These are phyloP conservation scores for Fusarium austroafricanum DNA, from an alignment of 2,329 filamentous ascomycete genomes.

Conservation along the genomic window DNA sequence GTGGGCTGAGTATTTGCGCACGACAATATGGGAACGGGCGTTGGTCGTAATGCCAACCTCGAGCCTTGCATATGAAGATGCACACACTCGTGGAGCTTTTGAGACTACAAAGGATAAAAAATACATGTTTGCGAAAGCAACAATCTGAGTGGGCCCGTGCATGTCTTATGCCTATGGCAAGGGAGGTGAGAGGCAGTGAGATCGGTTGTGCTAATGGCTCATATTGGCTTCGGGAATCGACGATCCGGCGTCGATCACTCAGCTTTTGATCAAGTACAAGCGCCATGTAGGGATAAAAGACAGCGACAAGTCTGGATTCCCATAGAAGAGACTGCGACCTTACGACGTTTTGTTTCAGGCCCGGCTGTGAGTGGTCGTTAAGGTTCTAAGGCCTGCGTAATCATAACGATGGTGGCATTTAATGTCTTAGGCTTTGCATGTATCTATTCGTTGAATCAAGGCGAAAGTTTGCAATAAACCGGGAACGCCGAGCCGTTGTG, in stretches of 20 bases:
- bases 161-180: constrained; percentile 11
- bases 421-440: not conserved
- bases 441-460: not conserved
- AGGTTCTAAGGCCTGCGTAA: constrained; percentile 4
- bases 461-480: not conserved
- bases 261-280: constrained; percentile 14
- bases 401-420: constrained; percentile 1
- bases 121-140: not conserved
- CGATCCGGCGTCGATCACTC: constrained; percentile 37
- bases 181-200: not conserved
- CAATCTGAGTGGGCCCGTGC: not conserved
- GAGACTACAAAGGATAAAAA: not conserved
- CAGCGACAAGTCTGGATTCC: not conserved
- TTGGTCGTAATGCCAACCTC: constrained; percentile 16
- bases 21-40: constrained; percentile 9
- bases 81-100: not conserved
- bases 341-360: not conserved
- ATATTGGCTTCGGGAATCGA: constrained; percentile 36
- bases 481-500: not conserved
- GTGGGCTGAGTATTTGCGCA: constrained; percentile 4
- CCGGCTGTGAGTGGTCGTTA: not conserved
- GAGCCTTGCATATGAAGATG: not conserved
- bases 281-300: not conserved
- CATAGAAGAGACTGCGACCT: not conserved
- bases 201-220: constrained; percentile 14